Evolutionary conservation across 2,329 filamentous ascomycete genomes (phyloP), one percentile per base, ranked within the genome.

Genomic region (Aspergillus neoniger): DNA sequence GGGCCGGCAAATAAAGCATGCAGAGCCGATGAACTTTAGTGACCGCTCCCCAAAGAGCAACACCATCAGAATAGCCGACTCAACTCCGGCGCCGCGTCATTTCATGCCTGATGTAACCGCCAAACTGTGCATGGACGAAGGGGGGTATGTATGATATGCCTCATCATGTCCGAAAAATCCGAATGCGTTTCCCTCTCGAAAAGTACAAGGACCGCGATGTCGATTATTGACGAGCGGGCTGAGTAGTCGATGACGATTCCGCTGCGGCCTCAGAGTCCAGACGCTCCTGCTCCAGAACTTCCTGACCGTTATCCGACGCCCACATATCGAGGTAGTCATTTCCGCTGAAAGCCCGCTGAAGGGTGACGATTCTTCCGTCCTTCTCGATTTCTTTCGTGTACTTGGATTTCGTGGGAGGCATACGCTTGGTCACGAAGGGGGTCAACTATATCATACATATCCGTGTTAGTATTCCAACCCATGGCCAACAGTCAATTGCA

Each of bases 351-450:
- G 68, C 73, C 55, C 72, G 69, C 38, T 71, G 65, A 28, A 69
- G 64, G 5, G 67, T 71, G 39, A 71, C 63, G 14, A 53, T 63
- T 25, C 63, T 63, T 36, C 67, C 67, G 44, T 73, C 67, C 50
- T 68, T 68, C 49, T 69, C 66, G n/a, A 75, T 62, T 19, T 74
- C 69, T 44, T 74, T 70, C 17, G 65, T 73, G 66, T 73, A 76
- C 58, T 67, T 67, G 57, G 65, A 69, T 54, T 66, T 71, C n/a
- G 74, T 77, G 49, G 74, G 72, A 51, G 72, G 63, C 72, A 79
- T 77, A 62, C 72, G 72, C 64, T 76, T 75, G 51, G 77, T 79
- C 52, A 81, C 76, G 62, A 80, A 81, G n/a, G 79, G 78, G 17
- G 77, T 76, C 61, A 80, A 77, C 78, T 80, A 58, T 14, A 21